Conservation (phyloP, 805 yeast species). For the Zygotorulaspora danielsina region DNA sequence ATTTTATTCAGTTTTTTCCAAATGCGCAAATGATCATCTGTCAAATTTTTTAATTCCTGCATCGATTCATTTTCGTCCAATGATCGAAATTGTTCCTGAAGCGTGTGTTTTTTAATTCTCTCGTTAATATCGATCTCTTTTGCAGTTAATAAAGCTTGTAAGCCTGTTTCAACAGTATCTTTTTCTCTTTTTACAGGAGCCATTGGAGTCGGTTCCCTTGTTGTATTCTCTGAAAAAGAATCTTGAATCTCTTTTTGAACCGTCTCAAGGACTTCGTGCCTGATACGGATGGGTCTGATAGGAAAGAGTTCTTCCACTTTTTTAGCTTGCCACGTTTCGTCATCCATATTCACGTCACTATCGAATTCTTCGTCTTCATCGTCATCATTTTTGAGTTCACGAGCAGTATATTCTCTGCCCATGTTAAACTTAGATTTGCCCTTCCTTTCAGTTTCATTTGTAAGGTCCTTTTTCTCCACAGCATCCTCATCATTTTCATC, state of each 20-base stretch:
- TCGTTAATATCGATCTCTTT: constrained; percentile 29
- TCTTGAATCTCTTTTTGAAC: constrained; percentile 34
- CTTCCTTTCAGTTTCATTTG: constrained; percentile 31
- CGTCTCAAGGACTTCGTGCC: constrained; percentile 39
- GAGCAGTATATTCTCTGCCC: constrained; percentile 55
- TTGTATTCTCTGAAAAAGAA: constrained; percentile 23
- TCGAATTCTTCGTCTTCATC: constrained; percentile 23
- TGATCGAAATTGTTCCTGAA: constrained; percentile 30
- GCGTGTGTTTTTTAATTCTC: constrained; percentile 29
- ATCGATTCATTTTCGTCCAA: constrained; percentile 34
- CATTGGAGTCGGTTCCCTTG: constrained; percentile 32
- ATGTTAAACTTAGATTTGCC: constrained; percentile 45
- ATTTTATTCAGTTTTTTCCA: constrained; percentile 27
- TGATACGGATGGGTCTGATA: constrained; percentile 59
- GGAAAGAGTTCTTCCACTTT: constrained; percentile 49
- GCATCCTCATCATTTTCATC: constrained; percentile 37
- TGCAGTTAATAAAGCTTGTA: constrained; percentile 18
- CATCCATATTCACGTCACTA: constrained; percentile 24
- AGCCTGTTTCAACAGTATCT: constrained; percentile 8
- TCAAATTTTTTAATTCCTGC: constrained; percentile 36
- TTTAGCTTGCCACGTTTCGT: constrained; percentile 26
- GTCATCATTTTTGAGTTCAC: constrained; percentile 26
- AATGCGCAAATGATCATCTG: constrained; percentile 41
- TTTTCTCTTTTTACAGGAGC: constrained; percentile 9
- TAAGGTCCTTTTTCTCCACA: constrained; percentile 27